Evolutionary conservation across 805 yeast genomes (phyloP).

Genomic region (Candida sanyiensis): DNA sequence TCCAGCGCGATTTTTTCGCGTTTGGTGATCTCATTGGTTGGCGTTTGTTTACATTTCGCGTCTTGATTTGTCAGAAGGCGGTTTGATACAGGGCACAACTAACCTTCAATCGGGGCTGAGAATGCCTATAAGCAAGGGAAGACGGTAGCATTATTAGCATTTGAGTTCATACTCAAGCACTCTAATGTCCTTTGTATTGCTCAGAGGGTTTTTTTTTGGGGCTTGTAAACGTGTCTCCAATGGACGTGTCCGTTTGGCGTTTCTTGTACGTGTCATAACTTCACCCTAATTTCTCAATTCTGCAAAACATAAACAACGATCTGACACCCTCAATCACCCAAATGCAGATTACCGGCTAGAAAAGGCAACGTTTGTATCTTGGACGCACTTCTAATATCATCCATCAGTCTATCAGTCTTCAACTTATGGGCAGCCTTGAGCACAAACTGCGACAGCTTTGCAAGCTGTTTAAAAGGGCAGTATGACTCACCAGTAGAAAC

Average conservation of each 20-base stretch:
- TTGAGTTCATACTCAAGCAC: too few relatives aligned
- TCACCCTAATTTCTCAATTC: too few relatives aligned
- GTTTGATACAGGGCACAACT: not conserved
- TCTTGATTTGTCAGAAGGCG: slow-evolving; percentile 3
- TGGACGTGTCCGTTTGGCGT: not conserved
- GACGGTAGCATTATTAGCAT: too few relatives aligned
- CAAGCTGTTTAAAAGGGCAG: not conserved
- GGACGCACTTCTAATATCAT: too few relatives aligned
- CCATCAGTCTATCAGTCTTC: too few relatives aligned
- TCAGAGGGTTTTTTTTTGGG: too few relatives aligned
- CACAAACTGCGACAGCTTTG: not conserved
- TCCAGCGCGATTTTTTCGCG: slow-evolving; percentile 7
- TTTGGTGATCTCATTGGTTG: slow-evolving; percentile 11
- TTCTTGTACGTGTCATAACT: too few relatives aligned
- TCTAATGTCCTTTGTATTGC: not conserved
- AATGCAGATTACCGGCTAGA: too few relatives aligned
- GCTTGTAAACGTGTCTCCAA: too few relatives aligned
- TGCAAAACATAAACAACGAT: too few relatives aligned
- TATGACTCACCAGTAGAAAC: not conserved
- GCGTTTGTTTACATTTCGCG: slow-evolving; percentile 6
- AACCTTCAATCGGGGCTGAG: not conserved
- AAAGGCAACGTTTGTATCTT: too few relatives aligned
- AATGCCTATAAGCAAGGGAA: not conserved
- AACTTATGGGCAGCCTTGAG: not conserved
- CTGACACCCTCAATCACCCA: too few relatives aligned